These are phyloP conservation scores for Colletotrichum nymphaeae DNA, from an alignment of 2,329 filamentous ascomycete species.

Conservation along the genomic window DNA sequence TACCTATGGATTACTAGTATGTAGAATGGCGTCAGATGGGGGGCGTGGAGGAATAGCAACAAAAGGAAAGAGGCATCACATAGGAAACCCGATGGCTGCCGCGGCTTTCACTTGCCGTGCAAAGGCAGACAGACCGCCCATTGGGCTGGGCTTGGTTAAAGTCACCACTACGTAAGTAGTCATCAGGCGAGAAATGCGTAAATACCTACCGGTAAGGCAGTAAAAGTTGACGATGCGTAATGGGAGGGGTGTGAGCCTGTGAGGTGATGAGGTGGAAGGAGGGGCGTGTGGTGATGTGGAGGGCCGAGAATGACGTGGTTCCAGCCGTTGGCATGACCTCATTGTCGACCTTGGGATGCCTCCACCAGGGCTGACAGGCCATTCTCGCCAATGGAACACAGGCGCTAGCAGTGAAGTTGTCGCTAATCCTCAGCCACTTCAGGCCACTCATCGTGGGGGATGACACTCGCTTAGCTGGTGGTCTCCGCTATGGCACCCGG, in stretches of 20 bases:
- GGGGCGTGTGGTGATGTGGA: not conserved
- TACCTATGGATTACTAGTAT: not conserved
- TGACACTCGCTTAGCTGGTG: slow-evolving; percentile 6
- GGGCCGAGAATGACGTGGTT: slow-evolving; percentile 32
- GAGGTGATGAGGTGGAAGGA: not conserved
- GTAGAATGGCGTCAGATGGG: slow-evolving; percentile 28
- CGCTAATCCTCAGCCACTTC: slow-evolving; percentile 27
- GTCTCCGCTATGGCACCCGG: not conserved
- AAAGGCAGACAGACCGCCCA: not conserved
- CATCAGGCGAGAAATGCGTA: not conserved
- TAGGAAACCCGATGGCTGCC: not conserved
- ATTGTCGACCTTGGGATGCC: not conserved
- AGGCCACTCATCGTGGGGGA: slow-evolving; percentile 13
- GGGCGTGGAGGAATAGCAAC: not conserved
- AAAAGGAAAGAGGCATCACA: not conserved
- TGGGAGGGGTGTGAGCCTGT: not conserved
- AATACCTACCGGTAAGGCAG: no score
- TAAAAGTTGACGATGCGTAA: slow-evolving; percentile 27
- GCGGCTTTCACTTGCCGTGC: not conserved
- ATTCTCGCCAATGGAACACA: not conserved
- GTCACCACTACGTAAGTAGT: not conserved
- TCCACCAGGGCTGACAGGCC: not conserved
- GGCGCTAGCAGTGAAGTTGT: not conserved
- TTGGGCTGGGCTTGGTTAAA: not conserved
- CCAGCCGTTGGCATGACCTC: slow-evolving; percentile 27